Base-by-base conservation (phyloP, 2,329 filamentous ascomycete species). In the Paecilomyces dactylethromorphus region DNA sequence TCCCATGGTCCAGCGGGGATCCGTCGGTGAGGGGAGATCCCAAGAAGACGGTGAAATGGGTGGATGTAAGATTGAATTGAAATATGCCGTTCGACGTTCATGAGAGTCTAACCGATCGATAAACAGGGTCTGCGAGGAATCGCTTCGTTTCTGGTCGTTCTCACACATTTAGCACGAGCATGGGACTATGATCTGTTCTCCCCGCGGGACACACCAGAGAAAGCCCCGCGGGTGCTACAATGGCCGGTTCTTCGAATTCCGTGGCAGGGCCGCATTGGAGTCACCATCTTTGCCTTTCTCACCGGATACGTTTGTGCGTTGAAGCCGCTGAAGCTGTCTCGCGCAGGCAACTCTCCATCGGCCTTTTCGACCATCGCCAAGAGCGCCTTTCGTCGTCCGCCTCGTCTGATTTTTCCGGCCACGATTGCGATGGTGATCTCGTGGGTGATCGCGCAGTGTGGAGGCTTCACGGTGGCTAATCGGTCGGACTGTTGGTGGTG, bases 241-340 rank as follows among this genome's bases (percentile, higher is more conserved):
- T 71, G 77, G 55, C 80, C 81, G 3, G 76, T 82, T 60, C 67
- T 83, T n/a, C 81, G 81, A n/a, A 73, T 83, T n/a, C 79, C 80
- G 31, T 81, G 76, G 72, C 81, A 83, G 66, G 81, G 81, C 52
- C 77, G 80, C 22, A 77, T 82, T 31, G 81, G 81, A 51, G 81
- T 84, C 33, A 81, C 81, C 59, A 82, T 83, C 67, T 84, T 84
- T 63, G 79, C 80, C 55, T 82, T 84, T 62, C 70, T 84, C 56
- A 83, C 81, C 0, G 81, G 81, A 59, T 83, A 82, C 62, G 81
- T 84, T 22, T 83, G 81, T 66, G 81, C 80, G 29, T 73, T 83
- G 59, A 83, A 83, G 66, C 81, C 81, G 1, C 69, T 83, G 13
- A 81, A 80, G 66, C 77, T 80, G 52, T 77, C 78, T 21, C 78